Percentiles rank a stretch among this genome's conserved stretches.
These are phyloP conservation scores for Talaromyces sp. DNA, from an alignment of 2,329 filamentous ascomycete genomes.

Conservation along the genomic window DNA sequence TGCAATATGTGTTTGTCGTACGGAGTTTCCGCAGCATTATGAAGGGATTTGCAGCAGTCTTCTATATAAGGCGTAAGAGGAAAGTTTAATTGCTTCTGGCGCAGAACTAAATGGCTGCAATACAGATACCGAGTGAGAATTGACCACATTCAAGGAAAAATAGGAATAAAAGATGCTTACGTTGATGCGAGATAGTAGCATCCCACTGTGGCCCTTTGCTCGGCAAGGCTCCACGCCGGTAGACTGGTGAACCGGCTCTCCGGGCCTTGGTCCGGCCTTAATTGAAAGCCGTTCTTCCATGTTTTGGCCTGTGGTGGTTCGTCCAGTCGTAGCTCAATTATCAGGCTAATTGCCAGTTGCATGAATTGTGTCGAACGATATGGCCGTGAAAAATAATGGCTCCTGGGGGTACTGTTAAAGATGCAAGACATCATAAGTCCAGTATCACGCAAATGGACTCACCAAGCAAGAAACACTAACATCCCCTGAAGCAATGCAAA, in stretches of 20 bases:
- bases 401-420: constrained; percentile 15
- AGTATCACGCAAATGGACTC: not conserved
- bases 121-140: not conserved
- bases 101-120: constrained; percentile 27
- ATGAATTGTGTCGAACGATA: constrained; percentile 29
- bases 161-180: constrained; percentile 18
- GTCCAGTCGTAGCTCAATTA: constrained; percentile 29
- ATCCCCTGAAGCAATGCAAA: constrained; percentile 38
- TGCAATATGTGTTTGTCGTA: constrained; percentile 32
- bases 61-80: constrained; percentile 30
- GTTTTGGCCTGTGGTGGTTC: constrained; percentile 18
- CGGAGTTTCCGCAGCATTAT: constrained; percentile 23
- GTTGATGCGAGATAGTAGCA: constrained; percentile 40
- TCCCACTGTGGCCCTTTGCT: constrained; percentile 39
- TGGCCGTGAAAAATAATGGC: constrained; percentile 26
- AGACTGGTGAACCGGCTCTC: constrained; percentile 1
- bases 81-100: constrained; percentile 35
- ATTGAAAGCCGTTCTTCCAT: constrained; percentile 24
- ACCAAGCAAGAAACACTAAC: constrained; percentile 33
- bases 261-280: constrained; percentile 17
- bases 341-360: constrained; percentile 31
- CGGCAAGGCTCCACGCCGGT: constrained; percentile 29
- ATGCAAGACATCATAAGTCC: not conserved
- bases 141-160: not conserved
- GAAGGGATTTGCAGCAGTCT: constrained; percentile 28